Base-by-base conservation (phyloP, 108 stramenopile species). In the Nitzschia sp. region DNA sequence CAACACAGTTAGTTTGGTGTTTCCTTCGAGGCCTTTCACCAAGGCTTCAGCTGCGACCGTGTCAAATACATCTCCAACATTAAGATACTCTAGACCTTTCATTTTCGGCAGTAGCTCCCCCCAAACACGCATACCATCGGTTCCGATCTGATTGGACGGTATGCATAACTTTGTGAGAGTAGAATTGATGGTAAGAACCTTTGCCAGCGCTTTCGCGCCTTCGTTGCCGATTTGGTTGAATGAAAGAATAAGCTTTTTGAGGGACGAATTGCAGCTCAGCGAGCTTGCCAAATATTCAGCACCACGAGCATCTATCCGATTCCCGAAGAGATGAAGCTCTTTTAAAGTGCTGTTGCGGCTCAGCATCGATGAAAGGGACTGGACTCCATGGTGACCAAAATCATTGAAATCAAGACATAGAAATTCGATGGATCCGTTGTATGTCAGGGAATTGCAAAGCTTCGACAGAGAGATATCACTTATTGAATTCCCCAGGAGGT, bases 261-360 rank as follows among this genome's bases (percentile, higher is more conserved):
- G 52, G 9, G 45, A 46, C 9, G 31, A 8, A 52, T 81, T 81
- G 11, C 58, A n/a, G 6, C 30, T 23, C 0, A 80, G 63, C 27
- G 79, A 66, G 21, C 53, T 34, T 4, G 79, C 79, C 45, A 76
- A 38, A 50, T 15, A 26, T 35, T 33, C 32, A 1, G 71, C 78
- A 6, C 78, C 78, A 3, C 6, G 17, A 21, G 53, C 29, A 50
- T 63, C 41, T 46, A 79, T 79, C 13, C 33, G 44, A 25, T 79
- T 79, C 23, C 78, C 78, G 45, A 79, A 79, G 11, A 79, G 54
- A 34, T 68, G 67, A 23, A 79, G 45, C 35, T 79, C 78, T 19
- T 54, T 25, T 3, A 79, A 41, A 21, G 15, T 21, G 0, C 23
- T 32, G 17, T 68, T 72, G 2, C 35, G 31, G n/a, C 27, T 46